Evolutionary conservation across 75 land plant species (phyloP), one percentile per base, ranked within the genome.

Genomic region (Adiantum capillusveneris): DNA sequence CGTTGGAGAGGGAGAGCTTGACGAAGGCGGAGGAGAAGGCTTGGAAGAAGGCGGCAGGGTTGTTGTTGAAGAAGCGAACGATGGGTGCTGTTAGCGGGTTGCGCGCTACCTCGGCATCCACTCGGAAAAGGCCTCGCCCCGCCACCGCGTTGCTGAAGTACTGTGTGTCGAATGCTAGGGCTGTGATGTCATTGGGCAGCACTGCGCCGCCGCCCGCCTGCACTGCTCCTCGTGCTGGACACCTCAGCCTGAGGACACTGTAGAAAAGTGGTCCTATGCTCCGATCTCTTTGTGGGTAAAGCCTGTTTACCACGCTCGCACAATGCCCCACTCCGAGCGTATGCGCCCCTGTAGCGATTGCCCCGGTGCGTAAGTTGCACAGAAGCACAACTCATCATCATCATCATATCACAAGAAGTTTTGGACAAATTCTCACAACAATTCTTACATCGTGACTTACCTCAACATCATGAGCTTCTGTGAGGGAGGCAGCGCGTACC

Each of bases 291-390:
- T 5, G 19, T n/a, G 69, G 63, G 28, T 66, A 58, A 17, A 66
- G 62, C 36, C 69, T 22, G 63, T 66, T 66, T 18, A 11, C 30
- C 26, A 66, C 50, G 36, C 39, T 66, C 31, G 25, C 21, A 21
- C 69, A 66, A 30, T 66, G 69, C 14, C 62, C 61, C 9, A 66
- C 69, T 25, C 69, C 69, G 9, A 66, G 49, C 1, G 69, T 66
- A 29, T 66, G 69, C 11, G 69, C 46, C 3, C 69, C 69, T 66
- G 62, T 36, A 34, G n/a, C n/a, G n/a, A n/a, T n/a, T n/a, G n/a
- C n/a, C n/a, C n/a, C n/a, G n/a, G n/a, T n/a, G n/a, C n/a, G n/a
- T n/a, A n/a, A n/a, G n/a, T n/a, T n/a, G n/a, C n/a, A n/a, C n/a
- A n/a, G n/a, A n/a, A n/a, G n/a, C n/a, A n/a, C n/a, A n/a, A n/a